Base-by-base conservation (phyloP, 805 yeast genomes). In the Jamesozyma spencerorum region DNA sequence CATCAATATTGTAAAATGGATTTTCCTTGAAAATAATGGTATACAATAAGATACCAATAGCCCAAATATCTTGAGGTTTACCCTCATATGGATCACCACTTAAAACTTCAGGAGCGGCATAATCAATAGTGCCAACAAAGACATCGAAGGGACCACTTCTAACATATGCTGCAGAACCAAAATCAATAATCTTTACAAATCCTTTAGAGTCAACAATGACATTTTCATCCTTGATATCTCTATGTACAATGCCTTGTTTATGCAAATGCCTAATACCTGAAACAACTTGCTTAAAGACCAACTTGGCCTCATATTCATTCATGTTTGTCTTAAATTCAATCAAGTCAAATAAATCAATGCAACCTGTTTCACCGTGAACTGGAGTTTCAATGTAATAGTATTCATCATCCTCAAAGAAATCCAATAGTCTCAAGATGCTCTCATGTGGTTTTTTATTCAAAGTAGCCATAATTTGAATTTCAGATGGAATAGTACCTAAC, bases 21-120 rank as follows among this genome's bases (percentile, higher is more conserved):
- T 90, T 88, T 57, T 92, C 97, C 57, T 88, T 85, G 69, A 82
- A 92, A 5, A 90, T 71, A 55, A 92, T 74, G 0, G 97, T 92
- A 63, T 88, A 92, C 18, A 92, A 66, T 42, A 92, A 66, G 18
- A 92, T 84, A 2, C 98, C 98, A 56, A 90, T 69, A 0, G 97
- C 95, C 98, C 98, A 92, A 2, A 88, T 81, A 63, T 92, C 98
- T 60, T 92, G 98, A 3, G 95, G 90, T 57, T 77, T 81, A 18
- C 98, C 98, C 38, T 78, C 86, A 55, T 90, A 92, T 18, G 88
- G 81, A 45, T 79, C 79, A 2, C 97, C 98, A 38, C 79, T 72
- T 28, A 92, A 68, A 0, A 92, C 95, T 61, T 92, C 98, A 0
- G 98, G 98, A 0, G 97, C 94, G 1, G 97, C 97, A 60, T 90